Base-by-base conservation (phyloP, 1,139 yeast species). In the Lodderomyces oxycetoniae region DNA sequence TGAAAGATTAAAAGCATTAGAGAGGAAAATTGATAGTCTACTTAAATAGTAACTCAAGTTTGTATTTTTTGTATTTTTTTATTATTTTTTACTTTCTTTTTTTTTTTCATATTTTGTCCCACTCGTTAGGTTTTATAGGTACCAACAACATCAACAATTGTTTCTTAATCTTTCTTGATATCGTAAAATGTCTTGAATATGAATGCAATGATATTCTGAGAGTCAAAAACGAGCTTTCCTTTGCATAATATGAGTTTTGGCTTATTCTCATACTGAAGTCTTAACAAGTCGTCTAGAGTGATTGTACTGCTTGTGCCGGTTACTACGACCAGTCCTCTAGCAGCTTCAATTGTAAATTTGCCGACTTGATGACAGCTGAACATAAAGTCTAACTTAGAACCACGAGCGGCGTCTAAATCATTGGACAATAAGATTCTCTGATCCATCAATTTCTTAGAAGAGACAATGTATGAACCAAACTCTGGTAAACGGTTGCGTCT, bases 381-480 rank as follows among this genome's bases (percentile, higher is more conserved):
- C 61, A 84, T 78, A 49, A 88, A 78, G 42, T 77, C 78, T 16
- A 85, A 68, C 46, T 81, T 85, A 9, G 86, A 84, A 31, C 77
- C 71, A 39, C 72, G 61, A 5, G 67, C 61, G 28, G 63, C 64
- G 37, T 62, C 56, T 35, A 64, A 61, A 6, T 23, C 28, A 26
- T 68, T 72, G 33, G 83, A 67, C 4, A 72, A 55, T 19, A 91
- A 54, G 2, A 88, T 72, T 1, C 84, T 82, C 46, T 76, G 81
- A 39, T 88, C 96, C 53, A 74, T 67, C 34, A 91, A 65, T 48
- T 79, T 82, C 41, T 84, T 80, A 3, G 87, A 81, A 0, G 87
- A 72, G 59, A 86, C 85, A 57, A 83, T 85, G 61, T 79, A 86
- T 1, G 93, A 84, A 6, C 95, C 95, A 55, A 81, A 86, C 49